Evolutionary conservation across 352 stramenopile genomes (phyloP).

Genomic region (Aphanomyces cochlioides): DNA sequence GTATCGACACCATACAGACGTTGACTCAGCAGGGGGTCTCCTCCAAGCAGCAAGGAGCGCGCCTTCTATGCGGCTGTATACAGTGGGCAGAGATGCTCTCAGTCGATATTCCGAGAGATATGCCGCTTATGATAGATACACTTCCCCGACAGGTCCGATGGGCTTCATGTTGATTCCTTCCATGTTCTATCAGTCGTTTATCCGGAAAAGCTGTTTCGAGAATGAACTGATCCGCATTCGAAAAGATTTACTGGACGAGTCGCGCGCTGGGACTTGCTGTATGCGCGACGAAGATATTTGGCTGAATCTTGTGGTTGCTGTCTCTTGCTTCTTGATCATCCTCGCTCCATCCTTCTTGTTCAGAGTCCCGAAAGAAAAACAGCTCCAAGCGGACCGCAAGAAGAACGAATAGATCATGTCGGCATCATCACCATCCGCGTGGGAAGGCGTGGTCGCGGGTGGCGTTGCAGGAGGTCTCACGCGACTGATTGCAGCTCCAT

Average conservation of each 20-base stretch:
- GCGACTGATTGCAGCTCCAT: conserved; percentile 63
- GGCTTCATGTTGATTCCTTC: too few relatives aligned
- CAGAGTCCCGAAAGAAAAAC: conserved; percentile 33
- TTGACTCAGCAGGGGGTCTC: too few relatives aligned
- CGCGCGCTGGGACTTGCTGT: background rate
- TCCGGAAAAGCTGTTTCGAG: too few relatives aligned
- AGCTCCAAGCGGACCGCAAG: background rate
- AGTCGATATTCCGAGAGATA: too few relatives aligned
- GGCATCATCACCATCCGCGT: conserved; percentile 33
- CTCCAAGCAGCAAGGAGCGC: too few relatives aligned
- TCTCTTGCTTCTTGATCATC: conserved; percentile 60
- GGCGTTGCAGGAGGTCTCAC: conserved; percentile 59
- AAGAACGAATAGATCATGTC: conserved; percentile 30
- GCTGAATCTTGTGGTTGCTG: conserved; percentile 54
- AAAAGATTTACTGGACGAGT: background rate
- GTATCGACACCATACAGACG: too few relatives aligned
- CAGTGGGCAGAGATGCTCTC: too few relatives aligned
- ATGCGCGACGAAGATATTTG: conserved; percentile 41
- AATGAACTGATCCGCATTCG: background rate
- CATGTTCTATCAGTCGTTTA: too few relatives aligned
- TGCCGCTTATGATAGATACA: too few relatives aligned
- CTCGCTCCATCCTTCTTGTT: conserved; percentile 62
- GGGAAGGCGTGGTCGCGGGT: conserved; percentile 54
- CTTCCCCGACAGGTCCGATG: too few relatives aligned
- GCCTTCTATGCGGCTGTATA: too few relatives aligned